Conservation (phyloP, 495 filamentous ascomycete genomes). For the Neurospora intermedia region DNA sequence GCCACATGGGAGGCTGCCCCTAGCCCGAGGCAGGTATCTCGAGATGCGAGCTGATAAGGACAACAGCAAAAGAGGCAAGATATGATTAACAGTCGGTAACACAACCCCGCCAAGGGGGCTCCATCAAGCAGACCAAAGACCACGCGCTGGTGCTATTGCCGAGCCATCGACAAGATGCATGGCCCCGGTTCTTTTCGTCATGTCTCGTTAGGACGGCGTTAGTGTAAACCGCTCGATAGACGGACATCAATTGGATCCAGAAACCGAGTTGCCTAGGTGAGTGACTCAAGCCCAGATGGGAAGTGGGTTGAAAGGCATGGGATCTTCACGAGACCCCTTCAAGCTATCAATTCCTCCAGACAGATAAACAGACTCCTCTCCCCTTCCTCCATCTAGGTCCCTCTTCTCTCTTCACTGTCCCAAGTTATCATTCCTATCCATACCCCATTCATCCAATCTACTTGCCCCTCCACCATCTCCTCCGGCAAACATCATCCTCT, state of each 20-base stretch:
- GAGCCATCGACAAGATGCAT: background rate
- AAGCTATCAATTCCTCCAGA: background rate
- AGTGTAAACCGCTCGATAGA: background rate
- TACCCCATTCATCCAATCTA: background rate
- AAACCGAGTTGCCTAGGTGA: background rate
- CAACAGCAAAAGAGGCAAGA: background rate
- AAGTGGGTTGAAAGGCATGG: background rate
- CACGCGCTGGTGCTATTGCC: background rate
- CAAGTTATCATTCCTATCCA: background rate
- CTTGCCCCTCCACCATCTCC: background rate
- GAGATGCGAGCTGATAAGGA: background rate
- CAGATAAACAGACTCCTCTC: background rate
- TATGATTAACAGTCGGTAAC: background rate
- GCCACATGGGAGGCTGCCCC: background rate
- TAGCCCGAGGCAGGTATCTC: background rate
- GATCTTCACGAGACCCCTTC: background rate
- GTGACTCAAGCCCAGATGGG: background rate
- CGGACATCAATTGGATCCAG: background rate
- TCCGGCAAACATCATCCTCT: background rate
- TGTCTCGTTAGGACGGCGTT: background rate
- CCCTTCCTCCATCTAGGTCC: background rate
- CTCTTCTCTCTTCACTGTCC: background rate
- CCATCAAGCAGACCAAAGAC: background rate
- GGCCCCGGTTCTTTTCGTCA: conserved; percentile 2
- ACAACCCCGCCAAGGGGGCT: background rate